These are phyloP conservation scores for Backusella luteola DNA, from an alignment of 192 early-diverging fungal species.

Conservation along the genomic window DNA sequence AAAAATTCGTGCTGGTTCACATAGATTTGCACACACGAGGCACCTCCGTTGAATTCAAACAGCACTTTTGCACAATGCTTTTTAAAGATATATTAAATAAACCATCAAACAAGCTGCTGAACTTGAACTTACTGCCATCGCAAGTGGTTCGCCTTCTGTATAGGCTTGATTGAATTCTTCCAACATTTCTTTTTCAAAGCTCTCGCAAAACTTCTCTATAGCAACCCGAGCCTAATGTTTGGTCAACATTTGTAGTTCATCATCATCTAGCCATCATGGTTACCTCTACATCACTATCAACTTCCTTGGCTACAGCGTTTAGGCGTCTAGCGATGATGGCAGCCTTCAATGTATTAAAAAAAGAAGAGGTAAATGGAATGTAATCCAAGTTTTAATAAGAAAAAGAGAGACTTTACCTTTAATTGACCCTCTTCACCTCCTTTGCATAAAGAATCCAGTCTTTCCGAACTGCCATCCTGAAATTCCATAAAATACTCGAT, in stretches of 20 bases:
- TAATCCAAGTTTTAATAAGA: not conserved
- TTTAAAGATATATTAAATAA: not conserved
- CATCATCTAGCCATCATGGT: not conserved
- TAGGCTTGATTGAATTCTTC: slow-evolving; percentile 88
- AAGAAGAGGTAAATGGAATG: not conserved
- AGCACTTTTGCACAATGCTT: slow-evolving; percentile 85
- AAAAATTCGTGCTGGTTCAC: slow-evolving; percentile 98
- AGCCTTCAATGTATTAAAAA: slow-evolving; percentile 45
- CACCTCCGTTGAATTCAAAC: slow-evolving; percentile 94
- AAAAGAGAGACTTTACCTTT: slow-evolving; percentile 46
- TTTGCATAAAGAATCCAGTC: slow-evolving; percentile 74
- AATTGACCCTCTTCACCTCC: slow-evolving; percentile 81
- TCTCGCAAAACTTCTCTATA: slow-evolving; percentile 93
- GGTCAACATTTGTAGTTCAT: slow-evolving; percentile 25
- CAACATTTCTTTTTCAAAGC: slow-evolving; percentile 87
- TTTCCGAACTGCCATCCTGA: slow-evolving; percentile 67
- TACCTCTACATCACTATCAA: slow-evolving; percentile 67
- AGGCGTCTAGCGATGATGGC: slow-evolving; percentile 84
- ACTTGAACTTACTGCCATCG: slow-evolving; percentile 67
- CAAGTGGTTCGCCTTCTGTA: slow-evolving; percentile 62
- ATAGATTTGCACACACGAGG: slow-evolving; percentile 90
- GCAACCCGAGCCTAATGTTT: slow-evolving; percentile 65
- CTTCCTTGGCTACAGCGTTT: slow-evolving; percentile 81
- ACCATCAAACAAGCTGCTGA: not conserved
- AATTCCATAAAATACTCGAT: slow-evolving; percentile 94